These are phyloP conservation scores for Penicillium cosmopolitanum DNA, from an alignment of 495 filamentous ascomycete species.

Conservation along the genomic window DNA sequence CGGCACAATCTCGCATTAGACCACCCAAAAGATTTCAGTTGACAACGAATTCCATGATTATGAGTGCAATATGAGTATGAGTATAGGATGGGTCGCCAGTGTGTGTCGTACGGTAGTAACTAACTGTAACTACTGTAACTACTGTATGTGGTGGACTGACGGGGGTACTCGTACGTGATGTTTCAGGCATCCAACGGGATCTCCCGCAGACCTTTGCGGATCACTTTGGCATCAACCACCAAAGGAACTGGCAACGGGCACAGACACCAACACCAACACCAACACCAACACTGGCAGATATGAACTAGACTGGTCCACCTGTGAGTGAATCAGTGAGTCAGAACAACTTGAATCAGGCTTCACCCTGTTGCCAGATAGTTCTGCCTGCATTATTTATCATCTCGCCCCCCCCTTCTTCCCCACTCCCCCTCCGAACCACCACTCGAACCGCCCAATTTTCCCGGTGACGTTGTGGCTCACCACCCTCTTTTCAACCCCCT, in stretches of 20 bases:
- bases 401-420: conserved; percentile 22
- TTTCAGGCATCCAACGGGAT: background rate
- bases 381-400: background rate
- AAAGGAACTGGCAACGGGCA: background rate
- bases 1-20: background rate
- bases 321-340: background rate
- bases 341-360: background rate
- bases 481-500: conserved; percentile 6
- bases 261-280: no score
- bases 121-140: no score
- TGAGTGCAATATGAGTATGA: background rate
- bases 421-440: conserved; percentile 23
- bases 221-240: background rate
- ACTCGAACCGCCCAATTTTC: conserved; percentile 15
- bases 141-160: background rate
- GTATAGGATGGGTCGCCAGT: background rate
- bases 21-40: conserved; percentile 1
- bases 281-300: no score
- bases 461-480: conserved; percentile 25
- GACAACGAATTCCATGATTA: conserved; percentile 2
- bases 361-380: background rate
- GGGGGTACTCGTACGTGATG: background rate
- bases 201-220: background rate
- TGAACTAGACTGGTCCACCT: no score
- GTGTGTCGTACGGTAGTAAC: background rate